phyloP scores from a whole-genome alignment of 495 filamentous ascomycete species.

The Trichocladium antarcticum region DNA sequence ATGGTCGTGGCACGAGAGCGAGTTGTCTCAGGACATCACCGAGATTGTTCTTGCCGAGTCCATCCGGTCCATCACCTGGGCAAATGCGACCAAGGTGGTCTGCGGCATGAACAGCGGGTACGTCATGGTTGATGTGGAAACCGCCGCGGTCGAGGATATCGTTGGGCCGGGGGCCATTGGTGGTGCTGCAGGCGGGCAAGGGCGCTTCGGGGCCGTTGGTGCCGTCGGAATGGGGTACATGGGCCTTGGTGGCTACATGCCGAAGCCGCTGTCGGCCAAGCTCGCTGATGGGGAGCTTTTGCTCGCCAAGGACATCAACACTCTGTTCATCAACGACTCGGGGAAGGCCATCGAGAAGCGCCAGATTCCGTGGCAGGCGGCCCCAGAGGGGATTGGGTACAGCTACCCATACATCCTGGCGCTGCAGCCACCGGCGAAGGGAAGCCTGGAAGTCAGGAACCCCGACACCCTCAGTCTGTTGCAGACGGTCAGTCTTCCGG shows the following conservation, averaged over 20 bases:
- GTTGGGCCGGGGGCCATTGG: slow-evolving; percentile 66
- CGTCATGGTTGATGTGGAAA: slow-evolving; percentile 78
- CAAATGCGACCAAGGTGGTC: slow-evolving; percentile 69
- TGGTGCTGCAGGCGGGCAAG: slow-evolving; percentile 52
- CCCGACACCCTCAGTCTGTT: slow-evolving; percentile 80
- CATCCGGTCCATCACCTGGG: slow-evolving; percentile 81
- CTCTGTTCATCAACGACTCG: slow-evolving; percentile 73
- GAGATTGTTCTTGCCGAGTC: slow-evolving; percentile 72
- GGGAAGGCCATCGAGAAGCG: slow-evolving; percentile 73
- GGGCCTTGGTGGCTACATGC: slow-evolving; percentile 80
- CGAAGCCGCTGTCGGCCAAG: slow-evolving; percentile 76
- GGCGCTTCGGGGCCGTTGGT: slow-evolving; percentile 49
- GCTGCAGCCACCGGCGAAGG: slow-evolving; percentile 72
- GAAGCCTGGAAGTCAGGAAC: slow-evolving; percentile 81
- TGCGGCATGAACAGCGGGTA: slow-evolving; percentile 82
- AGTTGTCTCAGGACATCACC: slow-evolving; percentile 57
- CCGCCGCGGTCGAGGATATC: slow-evolving; percentile 57
- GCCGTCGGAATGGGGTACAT: slow-evolving; percentile 85
- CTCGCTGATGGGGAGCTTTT: slow-evolving; percentile 74
- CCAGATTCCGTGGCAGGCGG: slow-evolving; percentile 82
- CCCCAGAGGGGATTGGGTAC: slow-evolving; percentile 84
- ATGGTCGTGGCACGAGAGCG: slow-evolving; percentile 94
- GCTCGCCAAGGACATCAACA: slow-evolving; percentile 91
- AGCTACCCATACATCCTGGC: slow-evolving; percentile 92
- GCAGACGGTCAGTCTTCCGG: slow-evolving; percentile 71